Evolutionary conservation across 2,329 filamentous ascomycete species (phyloP).

Genomic region (Claviceps quebecensis): DNA sequence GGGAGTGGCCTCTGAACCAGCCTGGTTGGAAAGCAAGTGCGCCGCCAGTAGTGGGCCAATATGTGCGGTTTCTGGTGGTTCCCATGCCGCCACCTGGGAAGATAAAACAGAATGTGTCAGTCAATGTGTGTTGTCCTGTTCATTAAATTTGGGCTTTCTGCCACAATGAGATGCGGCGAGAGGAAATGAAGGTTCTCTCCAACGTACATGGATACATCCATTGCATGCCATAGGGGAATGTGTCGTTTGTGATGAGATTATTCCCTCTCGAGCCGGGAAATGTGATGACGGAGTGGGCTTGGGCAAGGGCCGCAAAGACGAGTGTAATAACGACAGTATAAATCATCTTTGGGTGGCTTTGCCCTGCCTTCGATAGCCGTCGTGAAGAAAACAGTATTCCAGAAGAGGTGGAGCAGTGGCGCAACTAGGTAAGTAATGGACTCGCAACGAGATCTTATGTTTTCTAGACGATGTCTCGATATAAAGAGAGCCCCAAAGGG

Average conservation of each 20-base stretch:
- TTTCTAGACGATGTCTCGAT: neutral
- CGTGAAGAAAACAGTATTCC: neutral
- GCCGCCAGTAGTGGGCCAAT: constrained; percentile 79
- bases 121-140: neutral
- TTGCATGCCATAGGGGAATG: constrained; percentile 81
- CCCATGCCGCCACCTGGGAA: constrained; percentile 66
- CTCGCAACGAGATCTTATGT: neutral
- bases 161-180: neutral
- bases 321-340: constrained; percentile 19
- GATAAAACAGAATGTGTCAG: neutral
- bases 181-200: neutral
- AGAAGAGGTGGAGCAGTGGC: neutral
- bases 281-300: constrained; percentile 68
- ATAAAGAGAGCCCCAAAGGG: no score
- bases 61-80: constrained; percentile 68
- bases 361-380: neutral
- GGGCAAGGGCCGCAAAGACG: constrained; percentile 33
- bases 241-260: constrained; percentile 66
- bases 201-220: constrained; percentile 86
- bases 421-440: neutral
- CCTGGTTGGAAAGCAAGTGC: constrained; percentile 85
- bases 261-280: constrained; percentile 82
- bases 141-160: neutral
- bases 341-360: neutral
- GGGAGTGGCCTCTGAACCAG: constrained; percentile 83